These are phyloP conservation scores for Backusella australiensis DNA, from an alignment of 192 early-diverging fungal species.

Conservation along the genomic window DNA sequence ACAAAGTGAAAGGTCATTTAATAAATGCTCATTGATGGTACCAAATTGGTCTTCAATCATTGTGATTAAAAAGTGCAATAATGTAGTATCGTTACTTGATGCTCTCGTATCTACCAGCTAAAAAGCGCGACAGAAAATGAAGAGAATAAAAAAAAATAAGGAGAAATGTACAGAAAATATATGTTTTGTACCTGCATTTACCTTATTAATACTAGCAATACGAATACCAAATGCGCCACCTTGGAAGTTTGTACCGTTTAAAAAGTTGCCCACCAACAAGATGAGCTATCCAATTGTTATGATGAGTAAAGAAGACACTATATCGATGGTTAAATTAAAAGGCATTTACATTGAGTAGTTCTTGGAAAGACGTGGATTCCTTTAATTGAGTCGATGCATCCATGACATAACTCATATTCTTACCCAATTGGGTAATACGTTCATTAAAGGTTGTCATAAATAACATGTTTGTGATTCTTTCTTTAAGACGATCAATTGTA, in stretches of 20 bases:
- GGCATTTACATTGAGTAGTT: constrained; percentile 57
- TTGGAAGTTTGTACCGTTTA: constrained; percentile 74
- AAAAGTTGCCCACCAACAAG: constrained; percentile 77
- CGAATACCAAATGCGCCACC: constrained; percentile 85
- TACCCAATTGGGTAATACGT: constrained; percentile 55
- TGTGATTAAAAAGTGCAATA: constrained; percentile 73
- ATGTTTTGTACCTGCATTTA: constrained; percentile 4
- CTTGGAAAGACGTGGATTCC: constrained; percentile 65
- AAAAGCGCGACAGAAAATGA: neutral
- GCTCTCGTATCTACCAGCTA: constrained; percentile 82
- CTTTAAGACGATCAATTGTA: constrained; percentile 74
- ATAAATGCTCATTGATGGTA: constrained; percentile 50
- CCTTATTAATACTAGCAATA: constrained; percentile 80
- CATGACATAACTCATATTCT: constrained; percentile 59
- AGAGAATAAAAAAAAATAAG: neutral
- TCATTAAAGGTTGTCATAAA: constrained; percentile 69
- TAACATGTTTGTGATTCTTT: constrained; percentile 65
- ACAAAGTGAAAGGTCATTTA: constrained; percentile 64
- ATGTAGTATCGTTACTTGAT: constrained; percentile 55
- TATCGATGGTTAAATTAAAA: neutral
- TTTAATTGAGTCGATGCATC: constrained; percentile 62
- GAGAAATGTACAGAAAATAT: neutral
- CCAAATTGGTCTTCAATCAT: constrained; percentile 68
- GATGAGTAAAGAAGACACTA: neutral
- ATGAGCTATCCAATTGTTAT: constrained; percentile 44